Conservation (phyloP, 345 rosid genomes). For the Brassica cretica region DNA sequence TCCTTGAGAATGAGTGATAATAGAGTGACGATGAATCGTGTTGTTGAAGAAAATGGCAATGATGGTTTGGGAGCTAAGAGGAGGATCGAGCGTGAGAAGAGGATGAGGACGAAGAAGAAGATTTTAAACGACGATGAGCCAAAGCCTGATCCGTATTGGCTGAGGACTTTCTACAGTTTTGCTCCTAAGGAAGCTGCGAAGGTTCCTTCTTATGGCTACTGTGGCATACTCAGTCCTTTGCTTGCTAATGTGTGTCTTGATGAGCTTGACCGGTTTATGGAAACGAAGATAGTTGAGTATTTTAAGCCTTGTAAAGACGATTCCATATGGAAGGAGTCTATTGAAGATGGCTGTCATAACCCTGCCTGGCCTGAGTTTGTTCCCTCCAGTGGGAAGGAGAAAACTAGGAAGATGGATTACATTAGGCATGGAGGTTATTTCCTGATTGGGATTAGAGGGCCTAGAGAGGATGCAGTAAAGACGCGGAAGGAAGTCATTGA, state of each 20-base stretch:
- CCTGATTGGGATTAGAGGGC: slow-evolving; percentile 88
- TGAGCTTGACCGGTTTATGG: slow-evolving; percentile 87
- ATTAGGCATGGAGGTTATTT: slow-evolving; percentile 86
- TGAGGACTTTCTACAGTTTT: slow-evolving; percentile 77
- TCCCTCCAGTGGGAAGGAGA: slow-evolving; percentile 86
- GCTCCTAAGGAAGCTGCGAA: slow-evolving; percentile 89
- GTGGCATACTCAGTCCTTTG: slow-evolving; percentile 92
- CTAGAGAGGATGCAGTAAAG: slow-evolving; percentile 82
- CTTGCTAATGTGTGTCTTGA: slow-evolving; percentile 81
- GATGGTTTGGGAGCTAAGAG: slow-evolving; percentile 44
- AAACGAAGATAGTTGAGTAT: slow-evolving; percentile 59
- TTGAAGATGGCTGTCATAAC: slow-evolving; percentile 84
- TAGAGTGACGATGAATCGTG: slow-evolving; percentile 31
- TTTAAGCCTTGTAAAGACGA: slow-evolving; percentile 76
- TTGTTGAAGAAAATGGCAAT: slow-evolving; percentile 25
- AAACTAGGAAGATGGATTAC: slow-evolving; percentile 92
- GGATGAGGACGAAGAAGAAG: slow-evolving; percentile 65
- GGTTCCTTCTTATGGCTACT: slow-evolving; percentile 78
- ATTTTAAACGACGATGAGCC: slow-evolving; percentile 81
- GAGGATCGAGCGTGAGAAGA: slow-evolving; percentile 48
- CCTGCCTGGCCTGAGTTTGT: slow-evolving; percentile 99
- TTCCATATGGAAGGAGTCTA: slow-evolving; percentile 87
- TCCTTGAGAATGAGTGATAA: slow-evolving; percentile 45
- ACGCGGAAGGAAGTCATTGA: slow-evolving; percentile 66
- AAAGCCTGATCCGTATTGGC: slow-evolving; percentile 95